Evolutionary conservation across 2,329 filamentous ascomycete genomes (phyloP).

Genomic region (Orbilia brochopaga): DNA sequence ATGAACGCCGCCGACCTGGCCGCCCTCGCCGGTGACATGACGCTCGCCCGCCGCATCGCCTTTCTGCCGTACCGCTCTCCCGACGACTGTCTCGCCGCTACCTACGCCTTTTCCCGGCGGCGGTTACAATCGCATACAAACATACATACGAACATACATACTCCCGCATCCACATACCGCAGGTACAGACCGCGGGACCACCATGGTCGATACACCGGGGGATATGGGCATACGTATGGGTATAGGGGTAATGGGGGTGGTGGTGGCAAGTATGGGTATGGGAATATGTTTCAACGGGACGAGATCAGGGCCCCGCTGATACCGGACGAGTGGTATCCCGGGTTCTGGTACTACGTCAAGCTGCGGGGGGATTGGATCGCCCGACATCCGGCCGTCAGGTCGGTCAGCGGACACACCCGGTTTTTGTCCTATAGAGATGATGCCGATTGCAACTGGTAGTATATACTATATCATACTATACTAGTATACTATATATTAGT

Average conservation of each 20-base stretch:
- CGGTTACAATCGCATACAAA: too few relatives aligned
- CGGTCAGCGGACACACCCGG: background rate
- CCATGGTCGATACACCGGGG: too few relatives aligned
- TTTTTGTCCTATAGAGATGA: slow-evolving; percentile 9
- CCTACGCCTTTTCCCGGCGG: background rate
- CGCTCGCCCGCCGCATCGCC: slow-evolving; percentile 22
- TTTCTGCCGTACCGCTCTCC: slow-evolving; percentile 18
- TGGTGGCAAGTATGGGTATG: too few relatives aligned
- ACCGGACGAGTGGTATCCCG: slow-evolving; percentile 26
- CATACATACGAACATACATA: too few relatives aligned
- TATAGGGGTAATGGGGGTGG: too few relatives aligned
- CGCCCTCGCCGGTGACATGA: slow-evolving; percentile 13
- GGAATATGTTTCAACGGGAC: too few relatives aligned
- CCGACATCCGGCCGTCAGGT: slow-evolving; percentile 5
- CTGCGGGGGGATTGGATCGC: slow-evolving; percentile 10
- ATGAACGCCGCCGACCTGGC: slow-evolving; percentile 6
- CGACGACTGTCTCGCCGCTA: background rate
- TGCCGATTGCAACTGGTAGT: background rate
- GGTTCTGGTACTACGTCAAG: slow-evolving; percentile 11
- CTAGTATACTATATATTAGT: too few relatives aligned
- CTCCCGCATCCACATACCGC: too few relatives aligned
- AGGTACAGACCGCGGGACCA: too few relatives aligned
- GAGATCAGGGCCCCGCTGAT: background rate
- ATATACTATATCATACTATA: too few relatives aligned
- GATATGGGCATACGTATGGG: too few relatives aligned